Conservation (phyloP, 2,329 filamentous ascomycete species). For the Seiridium unicorne region DNA sequence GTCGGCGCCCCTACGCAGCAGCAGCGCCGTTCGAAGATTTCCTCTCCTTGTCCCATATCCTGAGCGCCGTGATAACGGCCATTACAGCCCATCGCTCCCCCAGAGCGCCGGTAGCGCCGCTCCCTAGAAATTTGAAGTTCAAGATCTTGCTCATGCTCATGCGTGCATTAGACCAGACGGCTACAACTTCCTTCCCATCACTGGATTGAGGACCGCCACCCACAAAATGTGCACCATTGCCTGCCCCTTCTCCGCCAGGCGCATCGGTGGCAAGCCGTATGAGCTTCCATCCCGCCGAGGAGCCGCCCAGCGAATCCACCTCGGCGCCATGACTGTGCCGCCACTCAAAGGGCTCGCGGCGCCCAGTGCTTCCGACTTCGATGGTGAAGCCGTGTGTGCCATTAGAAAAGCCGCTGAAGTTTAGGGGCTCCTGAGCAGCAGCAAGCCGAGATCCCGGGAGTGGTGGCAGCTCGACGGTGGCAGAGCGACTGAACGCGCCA, state of each 20-base stretch:
- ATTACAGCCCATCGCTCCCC: slow-evolving; percentile 18
- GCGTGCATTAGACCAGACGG: slow-evolving; percentile 15
- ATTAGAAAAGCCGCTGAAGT: slow-evolving; percentile 1
- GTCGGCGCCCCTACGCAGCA: too few relatives aligned
- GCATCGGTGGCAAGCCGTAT: slow-evolving; percentile 14
- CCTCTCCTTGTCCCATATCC: slow-evolving; percentile 16
- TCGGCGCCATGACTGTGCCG: slow-evolving; percentile 18
- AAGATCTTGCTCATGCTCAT: slow-evolving; percentile 17
- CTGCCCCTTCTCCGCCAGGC: neutral
- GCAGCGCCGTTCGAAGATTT: neutral
- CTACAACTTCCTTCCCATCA: slow-evolving; percentile 22
- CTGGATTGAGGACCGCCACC: slow-evolving; percentile 11
- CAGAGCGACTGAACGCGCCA: neutral
- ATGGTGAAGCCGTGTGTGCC: slow-evolving; percentile 12
- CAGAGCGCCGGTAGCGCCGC: slow-evolving; percentile 18
- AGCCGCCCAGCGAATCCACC: slow-evolving; percentile 13
- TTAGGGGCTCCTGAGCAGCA: neutral
- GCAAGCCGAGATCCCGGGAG: neutral
- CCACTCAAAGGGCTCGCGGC: slow-evolving; percentile 24
- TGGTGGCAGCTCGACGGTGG: slow-evolving; percentile 3
- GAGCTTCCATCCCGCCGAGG: slow-evolving; percentile 21
- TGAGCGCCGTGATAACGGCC: slow-evolving; percentile 18
- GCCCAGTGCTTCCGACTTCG: slow-evolving; percentile 14
- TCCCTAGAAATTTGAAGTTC: slow-evolving; percentile 20
- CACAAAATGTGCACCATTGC: slow-evolving; percentile 8